phyloP scores from a whole-genome alignment of 2,329 filamentous ascomycete species.

The Orbilia quercus region DNA sequence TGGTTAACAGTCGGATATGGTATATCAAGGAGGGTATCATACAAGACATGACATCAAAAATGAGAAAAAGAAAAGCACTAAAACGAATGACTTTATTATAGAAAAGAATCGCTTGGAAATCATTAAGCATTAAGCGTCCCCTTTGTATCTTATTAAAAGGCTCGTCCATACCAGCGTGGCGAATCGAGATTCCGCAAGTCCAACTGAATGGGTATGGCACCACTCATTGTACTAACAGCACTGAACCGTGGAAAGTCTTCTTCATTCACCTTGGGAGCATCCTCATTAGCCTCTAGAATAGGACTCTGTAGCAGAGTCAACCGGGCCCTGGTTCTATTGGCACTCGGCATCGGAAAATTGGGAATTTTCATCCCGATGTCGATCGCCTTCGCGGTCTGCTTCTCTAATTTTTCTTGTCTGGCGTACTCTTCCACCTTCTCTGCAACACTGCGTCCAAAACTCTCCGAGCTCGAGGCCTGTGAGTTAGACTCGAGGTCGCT shows the following conservation, averaged over 20 bases:
- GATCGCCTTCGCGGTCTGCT: conserved; percentile 16
- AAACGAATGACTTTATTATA: conserved; percentile 10
- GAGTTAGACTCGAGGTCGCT: conserved; percentile 38
- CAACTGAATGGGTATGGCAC: conserved; percentile 49
- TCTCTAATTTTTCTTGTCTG: conserved; percentile 41
- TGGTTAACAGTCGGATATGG: too few species aligned
- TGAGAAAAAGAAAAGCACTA: not conserved
- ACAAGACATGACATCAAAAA: conserved; percentile 5
- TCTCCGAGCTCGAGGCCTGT: not conserved
- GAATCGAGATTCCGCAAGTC: conserved; percentile 48
- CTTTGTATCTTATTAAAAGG: conserved; percentile 23
- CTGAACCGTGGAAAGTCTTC: conserved; percentile 32
- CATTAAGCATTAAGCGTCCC: not conserved
- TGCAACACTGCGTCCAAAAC: conserved; percentile 24
- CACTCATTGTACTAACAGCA: conserved; percentile 30
- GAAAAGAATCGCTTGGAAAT: not conserved
- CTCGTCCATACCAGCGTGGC: conserved; percentile 44
- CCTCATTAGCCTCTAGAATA: conserved; percentile 23
- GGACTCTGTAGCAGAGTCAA: conserved; percentile 9
- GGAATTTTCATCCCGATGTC: conserved; percentile 46
- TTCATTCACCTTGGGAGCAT: conserved; percentile 5
- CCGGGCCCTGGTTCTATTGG: conserved; percentile 10
- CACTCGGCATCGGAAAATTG: conserved; percentile 46
- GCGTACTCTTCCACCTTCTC: conserved; percentile 36
- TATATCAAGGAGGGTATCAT: conserved; percentile 41